Evolutionary conservation across 116 monocot genomes (phyloP).

Genomic region (Trichopus zeylanicus): DNA sequence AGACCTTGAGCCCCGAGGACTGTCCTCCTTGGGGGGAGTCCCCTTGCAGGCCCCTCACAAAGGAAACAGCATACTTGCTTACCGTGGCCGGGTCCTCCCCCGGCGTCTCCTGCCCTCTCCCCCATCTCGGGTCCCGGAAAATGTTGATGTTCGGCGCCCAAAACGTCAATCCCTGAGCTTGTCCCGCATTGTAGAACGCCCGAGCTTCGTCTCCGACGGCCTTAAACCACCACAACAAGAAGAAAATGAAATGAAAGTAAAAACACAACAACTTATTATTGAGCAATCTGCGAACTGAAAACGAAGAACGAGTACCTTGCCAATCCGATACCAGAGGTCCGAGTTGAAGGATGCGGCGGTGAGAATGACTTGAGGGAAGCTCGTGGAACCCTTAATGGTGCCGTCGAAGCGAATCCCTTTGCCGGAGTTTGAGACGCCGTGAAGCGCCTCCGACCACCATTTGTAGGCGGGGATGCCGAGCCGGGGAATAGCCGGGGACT

Average conservation of each 20-base stretch:
- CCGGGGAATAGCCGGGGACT: conserved; percentile 53
- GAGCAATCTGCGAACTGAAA: too few species aligned
- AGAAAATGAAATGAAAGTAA: too few species aligned
- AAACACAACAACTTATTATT: too few species aligned
- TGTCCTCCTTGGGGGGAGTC: conserved; percentile 36
- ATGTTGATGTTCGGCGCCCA: conserved; percentile 93
- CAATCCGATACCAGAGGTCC: conserved; percentile 67
- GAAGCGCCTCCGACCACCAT: conserved; percentile 98
- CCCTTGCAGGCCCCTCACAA: conserved; percentile 81
- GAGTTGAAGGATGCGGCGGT: conserved; percentile 71
- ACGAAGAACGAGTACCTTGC: conserved; percentile 28
- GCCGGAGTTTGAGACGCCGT: conserved; percentile 64
- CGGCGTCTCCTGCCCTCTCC: conserved; percentile 91
- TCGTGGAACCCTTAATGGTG: conserved; percentile 41
- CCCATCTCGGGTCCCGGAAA: conserved; percentile 92
- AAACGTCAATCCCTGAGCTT: conserved; percentile 73
- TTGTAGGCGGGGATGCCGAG: conserved; percentile 73
- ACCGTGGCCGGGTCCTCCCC: conserved; percentile 71
- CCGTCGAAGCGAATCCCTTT: conserved; percentile 50
- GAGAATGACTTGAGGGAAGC: conserved; percentile 86
- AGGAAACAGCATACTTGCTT: conserved; percentile 60
- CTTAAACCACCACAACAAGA: conserved; percentile 13
- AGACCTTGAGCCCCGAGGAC: conserved; percentile 29
- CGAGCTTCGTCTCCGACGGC: conserved; percentile 70
- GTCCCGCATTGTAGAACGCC: conserved; percentile 76